Conservation (phyloP, 108 stramenopile species). For the Pseudonitzschia pungens region DNA sequence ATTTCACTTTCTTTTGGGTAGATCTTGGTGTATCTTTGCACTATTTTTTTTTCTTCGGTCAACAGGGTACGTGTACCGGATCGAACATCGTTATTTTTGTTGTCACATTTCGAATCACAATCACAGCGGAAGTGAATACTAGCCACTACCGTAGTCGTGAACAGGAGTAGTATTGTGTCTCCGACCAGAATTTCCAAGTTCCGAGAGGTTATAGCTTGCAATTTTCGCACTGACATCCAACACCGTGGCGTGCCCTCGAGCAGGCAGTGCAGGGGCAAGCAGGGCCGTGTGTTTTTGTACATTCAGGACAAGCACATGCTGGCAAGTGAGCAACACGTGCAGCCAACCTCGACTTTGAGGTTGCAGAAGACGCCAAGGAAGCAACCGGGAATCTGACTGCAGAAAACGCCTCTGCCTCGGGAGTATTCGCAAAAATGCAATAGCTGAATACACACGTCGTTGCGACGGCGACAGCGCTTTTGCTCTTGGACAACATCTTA, state of each 20-base stretch:
- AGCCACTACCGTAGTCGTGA: background rate
- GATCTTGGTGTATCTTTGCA: too few species aligned
- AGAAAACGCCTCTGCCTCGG: constrained; percentile 14
- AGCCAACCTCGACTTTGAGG: constrained; percentile 1
- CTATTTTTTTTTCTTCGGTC: too few species aligned
- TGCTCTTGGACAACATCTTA: background rate
- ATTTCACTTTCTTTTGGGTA: too few species aligned
- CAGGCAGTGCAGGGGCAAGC: constrained; percentile 14
- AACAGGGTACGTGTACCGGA: too few species aligned
- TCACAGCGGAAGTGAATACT: too few species aligned
- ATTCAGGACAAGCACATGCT: constrained; percentile 3
- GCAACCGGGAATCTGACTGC: background rate
- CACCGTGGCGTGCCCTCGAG: constrained; percentile 18
- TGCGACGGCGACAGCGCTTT: background rate
- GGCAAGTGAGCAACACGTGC: constrained; percentile 12
- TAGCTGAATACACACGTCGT: constrained; percentile 1
- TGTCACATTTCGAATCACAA: too few species aligned
- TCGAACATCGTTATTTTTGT: too few species aligned
- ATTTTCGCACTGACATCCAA: constrained; percentile 19
- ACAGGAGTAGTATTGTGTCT: background rate
- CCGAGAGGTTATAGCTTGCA: background rate
- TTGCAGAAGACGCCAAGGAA: background rate
- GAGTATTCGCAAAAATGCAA: constrained; percentile 13
- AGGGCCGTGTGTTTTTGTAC: constrained; percentile 3
- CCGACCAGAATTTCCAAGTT: background rate